phyloP scores from a whole-genome alignment of 768 basidiomycete species.

The Hysterangium stoloniferum region DNA sequence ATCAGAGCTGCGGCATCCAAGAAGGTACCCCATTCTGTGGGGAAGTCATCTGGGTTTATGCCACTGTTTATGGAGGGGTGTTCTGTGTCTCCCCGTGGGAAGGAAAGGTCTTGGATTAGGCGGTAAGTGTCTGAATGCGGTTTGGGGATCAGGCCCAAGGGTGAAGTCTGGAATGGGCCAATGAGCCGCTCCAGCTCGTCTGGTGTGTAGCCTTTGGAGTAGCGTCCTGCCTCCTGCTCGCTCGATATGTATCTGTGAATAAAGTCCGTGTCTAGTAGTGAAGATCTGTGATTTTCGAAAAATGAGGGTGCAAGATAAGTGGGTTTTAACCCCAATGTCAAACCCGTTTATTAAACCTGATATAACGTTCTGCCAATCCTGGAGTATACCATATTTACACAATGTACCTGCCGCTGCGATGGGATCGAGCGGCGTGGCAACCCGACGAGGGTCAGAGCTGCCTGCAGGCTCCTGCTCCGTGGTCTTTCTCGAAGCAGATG shows the following conservation, averaged over 20 bases:
- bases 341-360: too few relatives aligned
- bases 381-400: too few relatives aligned
- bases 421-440: constrained; percentile 27
- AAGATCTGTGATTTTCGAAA: constrained; percentile 30
- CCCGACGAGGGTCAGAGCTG: constrained; percentile 24
- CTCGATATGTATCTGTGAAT: constrained; percentile 26
- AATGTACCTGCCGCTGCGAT: constrained; percentile 15
- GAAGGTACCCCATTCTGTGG: constrained; percentile 33
- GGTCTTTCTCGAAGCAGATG: constrained; percentile 21
- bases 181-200: constrained; percentile 23
- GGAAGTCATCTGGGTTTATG: constrained; percentile 16
- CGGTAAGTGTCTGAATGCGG: constrained; percentile 18
- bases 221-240: constrained; percentile 26
- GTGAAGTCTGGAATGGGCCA: constrained; percentile 34
- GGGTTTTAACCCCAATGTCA: not conserved
- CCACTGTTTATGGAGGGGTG: constrained; percentile 17
- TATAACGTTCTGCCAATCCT: too few relatives aligned
- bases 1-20: constrained; percentile 19
- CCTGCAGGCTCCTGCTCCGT: constrained; percentile 26
- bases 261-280: constrained; percentile 21
- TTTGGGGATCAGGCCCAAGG: constrained; percentile 34
- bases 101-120: constrained; percentile 30
- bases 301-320: not conserved
- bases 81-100: constrained; percentile 13
- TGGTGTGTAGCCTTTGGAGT: constrained; percentile 25